Evolutionary conservation across 352 stramenopile genomes (phyloP).

Genomic region (Globisporangium cylindrosporum): DNA sequence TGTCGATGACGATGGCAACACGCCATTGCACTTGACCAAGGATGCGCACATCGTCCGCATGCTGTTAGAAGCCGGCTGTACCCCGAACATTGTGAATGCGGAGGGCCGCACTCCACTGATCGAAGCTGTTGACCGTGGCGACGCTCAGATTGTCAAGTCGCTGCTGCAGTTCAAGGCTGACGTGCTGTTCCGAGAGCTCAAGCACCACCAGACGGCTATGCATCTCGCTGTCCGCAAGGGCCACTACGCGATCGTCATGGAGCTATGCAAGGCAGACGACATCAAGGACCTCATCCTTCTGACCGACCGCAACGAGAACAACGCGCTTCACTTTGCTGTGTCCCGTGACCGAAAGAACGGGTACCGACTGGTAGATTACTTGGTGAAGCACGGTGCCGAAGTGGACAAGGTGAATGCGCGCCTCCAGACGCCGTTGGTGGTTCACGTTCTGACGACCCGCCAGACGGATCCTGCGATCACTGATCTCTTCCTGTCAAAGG

Average conservation of each 20-base stretch:
- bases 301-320: slow-evolving; percentile 85
- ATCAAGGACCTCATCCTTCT: slow-evolving; percentile 62
- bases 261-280: slow-evolving; percentile 75
- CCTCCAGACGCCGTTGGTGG: slow-evolving; percentile 73
- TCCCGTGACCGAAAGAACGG: slow-evolving; percentile 83
- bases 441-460: slow-evolving; percentile 85
- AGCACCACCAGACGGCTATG: slow-evolving; percentile 81
- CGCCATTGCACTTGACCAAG: slow-evolving; percentile 75
- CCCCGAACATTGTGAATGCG: slow-evolving; percentile 81
- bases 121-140: slow-evolving; percentile 71
- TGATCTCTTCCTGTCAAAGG: slow-evolving; percentile 62
- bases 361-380: slow-evolving; percentile 73
- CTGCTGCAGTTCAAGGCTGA: slow-evolving; percentile 84
- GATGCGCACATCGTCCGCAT: slow-evolving; percentile 76
- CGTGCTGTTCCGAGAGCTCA: slow-evolving; percentile 81
- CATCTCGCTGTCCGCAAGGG: slow-evolving; percentile 82
- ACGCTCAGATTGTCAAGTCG: slow-evolving; percentile 70
- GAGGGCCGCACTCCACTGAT: slow-evolving; percentile 80
- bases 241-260: slow-evolving; percentile 85
- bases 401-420: slow-evolving; percentile 84
- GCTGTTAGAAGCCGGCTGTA: slow-evolving; percentile 78
- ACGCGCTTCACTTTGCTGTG: slow-evolving; percentile 79
- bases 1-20: slow-evolving; percentile 84
- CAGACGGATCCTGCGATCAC: slow-evolving; percentile 81
- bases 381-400: slow-evolving; percentile 79